Conservation (phyloP, 164 flowering plant species). For the Houttuynia cordata region DNA sequence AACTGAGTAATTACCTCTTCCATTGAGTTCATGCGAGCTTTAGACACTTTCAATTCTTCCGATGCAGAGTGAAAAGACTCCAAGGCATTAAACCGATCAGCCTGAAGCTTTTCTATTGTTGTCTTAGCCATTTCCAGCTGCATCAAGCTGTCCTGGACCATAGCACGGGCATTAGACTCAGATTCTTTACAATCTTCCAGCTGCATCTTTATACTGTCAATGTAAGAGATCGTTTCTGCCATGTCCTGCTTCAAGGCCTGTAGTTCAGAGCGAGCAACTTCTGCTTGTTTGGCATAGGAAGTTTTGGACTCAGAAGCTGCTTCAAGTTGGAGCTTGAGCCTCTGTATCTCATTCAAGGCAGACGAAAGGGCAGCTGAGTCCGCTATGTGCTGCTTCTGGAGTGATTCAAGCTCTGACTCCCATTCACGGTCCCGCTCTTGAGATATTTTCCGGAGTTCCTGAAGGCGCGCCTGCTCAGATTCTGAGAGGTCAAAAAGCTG, state of each 20-base stretch:
- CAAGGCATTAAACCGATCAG: slow-evolving; percentile 33
- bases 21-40: slow-evolving; percentile 30
- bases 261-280: slow-evolving; percentile 33
- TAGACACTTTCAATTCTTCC: slow-evolving; percentile 56
- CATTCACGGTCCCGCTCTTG: slow-evolving; percentile 36
- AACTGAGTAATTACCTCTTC: slow-evolving; percentile 49
- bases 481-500: slow-evolving; percentile 35
- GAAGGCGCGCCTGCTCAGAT: slow-evolving; percentile 33
- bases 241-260: slow-evolving; percentile 38
- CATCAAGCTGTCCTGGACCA: slow-evolving; percentile 35
- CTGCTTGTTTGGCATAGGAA: slow-evolving; percentile 25
- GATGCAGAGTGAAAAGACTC: slow-evolving; percentile 35
- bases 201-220: slow-evolving; percentile 48
- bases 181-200: slow-evolving; percentile 47
- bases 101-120: slow-evolving; percentile 36
- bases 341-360: slow-evolving; percentile 56
- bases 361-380: slow-evolving; percentile 45
- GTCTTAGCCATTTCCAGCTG: slow-evolving; percentile 57
- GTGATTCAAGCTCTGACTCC: slow-evolving; percentile 42
- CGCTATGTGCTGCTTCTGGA: slow-evolving; percentile 29
- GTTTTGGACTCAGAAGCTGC: slow-evolving; percentile 34
- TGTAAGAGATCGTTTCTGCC: slow-evolving; percentile 32
- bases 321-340: slow-evolving; percentile 52
- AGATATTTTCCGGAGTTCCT: slow-evolving; percentile 31
- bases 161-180: slow-evolving; percentile 44